Evolutionary conservation across 2,329 filamentous ascomycete genomes (phyloP).

Genomic region (Nakataea oryzae): DNA sequence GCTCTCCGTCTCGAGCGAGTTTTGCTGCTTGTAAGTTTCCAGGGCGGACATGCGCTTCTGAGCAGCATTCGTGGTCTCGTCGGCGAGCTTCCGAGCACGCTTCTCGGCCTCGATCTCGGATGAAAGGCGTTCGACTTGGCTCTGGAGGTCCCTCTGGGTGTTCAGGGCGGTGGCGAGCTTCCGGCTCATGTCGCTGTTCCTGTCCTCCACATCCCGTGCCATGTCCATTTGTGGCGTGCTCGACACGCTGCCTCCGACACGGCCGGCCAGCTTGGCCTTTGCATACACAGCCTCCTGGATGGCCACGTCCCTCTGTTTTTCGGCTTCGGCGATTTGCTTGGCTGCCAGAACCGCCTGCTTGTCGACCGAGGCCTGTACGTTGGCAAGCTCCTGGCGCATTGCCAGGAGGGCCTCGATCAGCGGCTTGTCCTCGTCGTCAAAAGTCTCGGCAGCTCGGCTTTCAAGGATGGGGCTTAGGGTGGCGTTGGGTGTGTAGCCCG

Average conservation of each 20-base stretch:
- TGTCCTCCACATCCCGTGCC: slow-evolving; percentile 52
- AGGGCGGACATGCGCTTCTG: slow-evolving; percentile 77
- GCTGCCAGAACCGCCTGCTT: slow-evolving; percentile 78
- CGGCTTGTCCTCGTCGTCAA: slow-evolving; percentile 86
- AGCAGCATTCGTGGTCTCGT: slow-evolving; percentile 75
- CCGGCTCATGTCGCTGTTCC: slow-evolving; percentile 64
- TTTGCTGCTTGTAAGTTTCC: slow-evolving; percentile 74
- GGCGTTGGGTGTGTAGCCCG: slow-evolving; percentile 69
- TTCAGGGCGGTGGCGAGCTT: slow-evolving; percentile 76
- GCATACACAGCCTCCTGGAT: slow-evolving; percentile 91
- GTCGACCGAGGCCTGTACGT: slow-evolving; percentile 83
- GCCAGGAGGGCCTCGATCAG: slow-evolving; percentile 84
- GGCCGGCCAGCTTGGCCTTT: slow-evolving; percentile 82
- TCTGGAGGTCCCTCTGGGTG: slow-evolving; percentile 69
- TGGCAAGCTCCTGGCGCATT: slow-evolving; percentile 81
- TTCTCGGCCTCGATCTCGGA: slow-evolving; percentile 72
- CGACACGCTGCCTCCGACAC: slow-evolving; percentile 52
- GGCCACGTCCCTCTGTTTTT: slow-evolving; percentile 90
- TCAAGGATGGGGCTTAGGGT: slow-evolving; percentile 66
- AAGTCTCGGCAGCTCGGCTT: slow-evolving; percentile 63
- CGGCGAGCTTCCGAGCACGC: slow-evolving; percentile 70
- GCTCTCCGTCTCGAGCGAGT: slow-evolving; percentile 73
- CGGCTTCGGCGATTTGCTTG: slow-evolving; percentile 83
- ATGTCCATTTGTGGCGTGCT: slow-evolving; percentile 49
- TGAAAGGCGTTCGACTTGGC: slow-evolving; percentile 58